phyloP scores from a whole-genome alignment of 805 yeast genomes.

The Priceomyces fermenticarens region DNA sequence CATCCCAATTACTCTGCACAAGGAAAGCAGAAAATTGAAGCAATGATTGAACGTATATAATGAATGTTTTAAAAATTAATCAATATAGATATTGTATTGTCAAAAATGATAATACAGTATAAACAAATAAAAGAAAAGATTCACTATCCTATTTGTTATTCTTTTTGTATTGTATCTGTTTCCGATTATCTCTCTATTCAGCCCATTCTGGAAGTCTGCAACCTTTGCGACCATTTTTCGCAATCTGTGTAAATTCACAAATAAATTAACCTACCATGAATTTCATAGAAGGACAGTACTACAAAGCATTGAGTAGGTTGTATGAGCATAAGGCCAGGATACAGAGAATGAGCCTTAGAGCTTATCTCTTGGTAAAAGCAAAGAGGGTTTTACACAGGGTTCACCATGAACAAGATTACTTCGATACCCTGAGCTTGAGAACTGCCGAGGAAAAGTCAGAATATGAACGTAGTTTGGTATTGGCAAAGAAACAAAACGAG shows the following conservation, averaged over 20 bases:
- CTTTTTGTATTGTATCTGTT: not conserved
- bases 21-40: no score
- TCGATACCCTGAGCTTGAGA: no score
- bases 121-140: not conserved
- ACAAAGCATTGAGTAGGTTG: no score
- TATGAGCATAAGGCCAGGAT: no score
- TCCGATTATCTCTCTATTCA: no score
- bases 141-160: not conserved
- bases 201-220: no score
- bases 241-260: no score
- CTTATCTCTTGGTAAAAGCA: not conserved
- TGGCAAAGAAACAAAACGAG: not conserved
- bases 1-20: not conserved
- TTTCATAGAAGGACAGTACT: no score
- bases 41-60: no score
- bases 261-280: no score
- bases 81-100: not conserved
- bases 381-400: not conserved
- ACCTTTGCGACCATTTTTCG: no score
- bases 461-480: not conserved
- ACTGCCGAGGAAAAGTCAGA: not conserved
- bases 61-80: not conserved
- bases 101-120: not conserved
- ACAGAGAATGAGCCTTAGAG: not conserved
- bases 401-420: no score